These are phyloP conservation scores for Fusarium brachygibbosum DNA, from an alignment of 2,329 filamentous ascomycete genomes.

Conservation along the genomic window DNA sequence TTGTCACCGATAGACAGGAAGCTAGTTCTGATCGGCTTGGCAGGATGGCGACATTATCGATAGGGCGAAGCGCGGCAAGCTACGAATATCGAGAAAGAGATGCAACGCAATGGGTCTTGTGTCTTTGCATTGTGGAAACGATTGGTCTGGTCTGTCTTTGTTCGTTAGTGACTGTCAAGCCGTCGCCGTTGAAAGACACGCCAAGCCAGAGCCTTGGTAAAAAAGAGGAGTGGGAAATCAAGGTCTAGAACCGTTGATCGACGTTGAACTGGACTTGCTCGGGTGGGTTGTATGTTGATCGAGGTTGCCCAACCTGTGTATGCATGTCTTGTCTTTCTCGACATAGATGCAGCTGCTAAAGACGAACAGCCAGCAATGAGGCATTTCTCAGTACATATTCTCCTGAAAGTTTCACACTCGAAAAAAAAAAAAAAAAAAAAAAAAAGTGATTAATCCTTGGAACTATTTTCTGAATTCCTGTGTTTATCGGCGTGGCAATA, in stretches of 20 bases:
- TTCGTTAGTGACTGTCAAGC: constrained; percentile 10
- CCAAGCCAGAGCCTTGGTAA: constrained; percentile 21
- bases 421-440: not conserved
- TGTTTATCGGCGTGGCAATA: constrained; percentile 22
- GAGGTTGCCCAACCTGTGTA: constrained; percentile 1
- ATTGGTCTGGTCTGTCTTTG: constrained; percentile 23
- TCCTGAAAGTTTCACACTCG: not conserved
- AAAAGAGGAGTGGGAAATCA: constrained; percentile 5
- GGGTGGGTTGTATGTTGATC: constrained; percentile 20
- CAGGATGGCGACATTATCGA: constrained; percentile 42
- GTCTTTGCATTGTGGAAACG: constrained; percentile 15
- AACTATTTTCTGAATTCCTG: not conserved
- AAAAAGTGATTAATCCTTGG: not conserved
- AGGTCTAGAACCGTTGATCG: constrained; percentile 45
- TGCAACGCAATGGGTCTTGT: constrained; percentile 5
- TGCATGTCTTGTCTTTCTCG: not conserved
- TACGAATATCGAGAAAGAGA: constrained; percentile 14
- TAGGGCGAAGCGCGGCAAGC: constrained; percentile 41
- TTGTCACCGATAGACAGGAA: constrained; percentile 38
- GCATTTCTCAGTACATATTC: not conserved
- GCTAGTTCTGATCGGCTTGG: constrained; percentile 36
- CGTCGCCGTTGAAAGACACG: constrained; percentile 17
- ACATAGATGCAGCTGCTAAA: not conserved
- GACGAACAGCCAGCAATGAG: not conserved
- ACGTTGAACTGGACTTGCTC: constrained; percentile 14